Percentiles rank a stretch among this genome's conserved stretches.
Conservation (phyloP, 148 eudicot genomes). For the Cornus kousa region DNA sequence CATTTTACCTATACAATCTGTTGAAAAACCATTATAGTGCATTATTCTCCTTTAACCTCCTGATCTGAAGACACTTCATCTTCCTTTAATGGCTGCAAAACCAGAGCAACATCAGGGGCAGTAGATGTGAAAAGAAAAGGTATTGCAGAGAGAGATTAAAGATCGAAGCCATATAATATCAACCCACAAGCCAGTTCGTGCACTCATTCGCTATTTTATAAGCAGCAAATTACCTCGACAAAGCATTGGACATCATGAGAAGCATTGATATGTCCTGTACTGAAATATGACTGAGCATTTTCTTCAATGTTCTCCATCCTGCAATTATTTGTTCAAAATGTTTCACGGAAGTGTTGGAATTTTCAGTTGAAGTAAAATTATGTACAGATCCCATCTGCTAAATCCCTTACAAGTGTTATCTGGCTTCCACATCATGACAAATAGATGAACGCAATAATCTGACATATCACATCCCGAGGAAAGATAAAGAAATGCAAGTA, state of each 20-base stretch:
- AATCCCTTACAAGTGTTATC: not conserved
- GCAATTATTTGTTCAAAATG: slow-evolving; percentile 13
- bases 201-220: not conserved
- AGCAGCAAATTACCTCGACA: slow-evolving; percentile 35
- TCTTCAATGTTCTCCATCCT: slow-evolving; percentile 84
- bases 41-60: slow-evolving; percentile 9
- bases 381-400: not conserved
- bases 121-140: not conserved
- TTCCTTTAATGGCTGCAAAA: slow-evolving; percentile 21
- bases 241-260: slow-evolving; percentile 47
- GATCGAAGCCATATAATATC: not conserved
- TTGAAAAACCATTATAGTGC: not conserved
- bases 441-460: not conserved
- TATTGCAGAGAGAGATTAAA: not conserved
- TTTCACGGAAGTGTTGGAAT: not conserved
- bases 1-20: slow-evolving; percentile 1
- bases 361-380: not conserved
- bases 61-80: slow-evolving; percentile 12
- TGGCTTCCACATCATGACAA: slow-evolving; percentile 5
- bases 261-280: slow-evolving; percentile 56
- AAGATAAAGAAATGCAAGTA: not conserved
- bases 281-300: slow-evolving; percentile 70
- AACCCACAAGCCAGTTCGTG: not conserved
- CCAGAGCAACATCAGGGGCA: not conserved
- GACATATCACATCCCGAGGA: not conserved